phyloP scores from a whole-genome alignment of 2,329 filamentous ascomycete genomes.

The Mollisia scopiformis region DNA sequence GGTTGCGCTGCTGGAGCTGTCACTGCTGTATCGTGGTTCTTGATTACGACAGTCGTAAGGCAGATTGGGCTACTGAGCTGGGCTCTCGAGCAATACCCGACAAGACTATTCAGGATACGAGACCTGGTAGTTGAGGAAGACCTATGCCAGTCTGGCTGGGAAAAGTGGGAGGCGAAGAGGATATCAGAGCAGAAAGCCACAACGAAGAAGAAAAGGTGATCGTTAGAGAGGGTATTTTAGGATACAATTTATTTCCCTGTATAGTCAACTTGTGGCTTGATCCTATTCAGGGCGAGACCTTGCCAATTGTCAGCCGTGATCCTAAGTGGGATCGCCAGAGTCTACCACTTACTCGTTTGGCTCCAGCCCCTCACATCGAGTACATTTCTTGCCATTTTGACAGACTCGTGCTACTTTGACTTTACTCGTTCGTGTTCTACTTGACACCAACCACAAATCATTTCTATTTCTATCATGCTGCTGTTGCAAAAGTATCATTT shows the following conservation, averaged over 20 bases:
- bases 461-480: too few species aligned
- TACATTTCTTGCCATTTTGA: too few species aligned
- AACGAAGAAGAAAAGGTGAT: slow-evolving; percentile 33
- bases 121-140: slow-evolving; percentile 90
- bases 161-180: slow-evolving; percentile 71
- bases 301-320: neutral
- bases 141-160: slow-evolving; percentile 89
- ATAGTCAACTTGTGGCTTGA: neutral
- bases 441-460: too few species aligned
- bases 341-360: too few species aligned
- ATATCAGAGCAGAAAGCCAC: slow-evolving; percentile 37
- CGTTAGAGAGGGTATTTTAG: neutral
- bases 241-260: neutral
- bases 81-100: slow-evolving; percentile 67
- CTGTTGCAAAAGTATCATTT: too few species aligned
- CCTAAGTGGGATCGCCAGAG: neutral
- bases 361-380: too few species aligned
- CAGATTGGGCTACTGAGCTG: slow-evolving; percentile 71
- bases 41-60: slow-evolving; percentile 67
- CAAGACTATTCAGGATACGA: slow-evolving; percentile 70
- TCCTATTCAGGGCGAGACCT: neutral
- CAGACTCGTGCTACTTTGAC: too few species aligned
- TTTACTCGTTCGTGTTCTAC: too few species aligned
- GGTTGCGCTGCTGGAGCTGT: slow-evolving; percentile 72
- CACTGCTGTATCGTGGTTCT: slow-evolving; percentile 81